Base-by-base conservation (phyloP, 2,329 filamentous ascomycete species). In the Lachnellula occidentalis region DNA sequence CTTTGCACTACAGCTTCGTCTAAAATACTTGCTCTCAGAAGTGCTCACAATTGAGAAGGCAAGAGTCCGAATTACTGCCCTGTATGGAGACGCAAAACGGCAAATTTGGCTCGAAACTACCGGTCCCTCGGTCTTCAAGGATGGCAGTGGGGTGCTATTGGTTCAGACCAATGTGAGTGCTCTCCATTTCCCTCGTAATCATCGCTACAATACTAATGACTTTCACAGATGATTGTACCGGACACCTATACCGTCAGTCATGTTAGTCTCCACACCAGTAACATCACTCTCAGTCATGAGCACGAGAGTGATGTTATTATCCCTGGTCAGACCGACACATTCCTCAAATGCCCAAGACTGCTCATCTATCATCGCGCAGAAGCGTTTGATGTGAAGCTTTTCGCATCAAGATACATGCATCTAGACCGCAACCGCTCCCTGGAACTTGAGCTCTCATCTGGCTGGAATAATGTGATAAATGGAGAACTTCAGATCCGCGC, bases 361-460 rank as follows among this genome's bases (percentile, higher is more conserved):
- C 78, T 83, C n/a, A 78, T 92, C 27, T 95, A 89, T 67, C 88
- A 91, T 34, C 81, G 83, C 15, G 71, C 79, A 1, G 77, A 83
- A 45, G 81, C 87, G 0, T 80, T 96, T 4, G 81, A 90, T 56
- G 81, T 88, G 2, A 79, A 78, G 48, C 73, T 95, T 7, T 77
- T 75, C 42, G 77, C 88, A 0, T 83, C 88, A 0, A 86, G 81
- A 58, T 76, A 85, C 45, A 86, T 95, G 22, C 85, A 92, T 58
- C 81, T 99, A 5, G 89, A 95, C 67, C 85, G 85, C 61, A 85
- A 86, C 63, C 88, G 88, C 54, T 85, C 82, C 0, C 75, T 97
- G 0, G 88, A 95, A 55, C 74, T 99, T 19, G 78, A 84, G 49
- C 72, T 96, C 12, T 74, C 75, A 11, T 84, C 85, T 11, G 92